Evolutionary conservation across 805 yeast genomes (phyloP), one percentile per base, ranked within the genome.

Genomic region (Nakazawaea wickerhamii): DNA sequence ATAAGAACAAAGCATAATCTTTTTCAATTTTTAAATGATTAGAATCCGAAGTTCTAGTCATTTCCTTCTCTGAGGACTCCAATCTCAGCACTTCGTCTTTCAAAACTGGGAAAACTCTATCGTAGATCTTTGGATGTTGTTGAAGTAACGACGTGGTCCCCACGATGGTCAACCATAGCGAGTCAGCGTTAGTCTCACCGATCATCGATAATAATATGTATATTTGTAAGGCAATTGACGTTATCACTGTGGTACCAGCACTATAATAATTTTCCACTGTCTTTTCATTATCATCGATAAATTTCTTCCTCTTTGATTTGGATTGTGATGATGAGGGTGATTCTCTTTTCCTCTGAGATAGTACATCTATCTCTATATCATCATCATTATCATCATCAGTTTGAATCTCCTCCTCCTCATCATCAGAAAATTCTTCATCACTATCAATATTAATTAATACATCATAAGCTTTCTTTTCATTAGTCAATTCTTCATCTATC

Each of bases 131-230:
- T 2, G 95, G 91, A 50, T 81, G 79, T 47, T 76, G 75, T 13
- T 72, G 68, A 51, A 85, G 91, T 32, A 89, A 62, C 0, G 97
- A 84, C 0, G 93, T 79, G 0, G 95, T 80, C 1, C 99, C 99
- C 10, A 91, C 75, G 2, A 93, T 81, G 0, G 96, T 73, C 3
- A 89, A 68, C 99, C 99, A 93, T 36, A 95, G 64, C 45, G 66
- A 66, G 38, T 78, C 82, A 11, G 73, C 50, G 50, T 70, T 78
- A 1, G 95, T 84, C 55, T 89, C 95, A 37, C 96, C 97, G 36
- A 91, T 76, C 13, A 81, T 67, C 0, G 96, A 77, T 18, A 90
- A 59, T 40, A 93, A 65, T 1, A 95, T 79, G 60, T 93, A 93
- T 3, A 87, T 69, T 45, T 85, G 89, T 15, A 88, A 74, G 0